Percentiles rank a stretch among this genome's conserved stretches.
These are phyloP conservation scores for Teunomyces cretensis DNA, from an alignment of 805 yeast species.

Conservation along the genomic window DNA sequence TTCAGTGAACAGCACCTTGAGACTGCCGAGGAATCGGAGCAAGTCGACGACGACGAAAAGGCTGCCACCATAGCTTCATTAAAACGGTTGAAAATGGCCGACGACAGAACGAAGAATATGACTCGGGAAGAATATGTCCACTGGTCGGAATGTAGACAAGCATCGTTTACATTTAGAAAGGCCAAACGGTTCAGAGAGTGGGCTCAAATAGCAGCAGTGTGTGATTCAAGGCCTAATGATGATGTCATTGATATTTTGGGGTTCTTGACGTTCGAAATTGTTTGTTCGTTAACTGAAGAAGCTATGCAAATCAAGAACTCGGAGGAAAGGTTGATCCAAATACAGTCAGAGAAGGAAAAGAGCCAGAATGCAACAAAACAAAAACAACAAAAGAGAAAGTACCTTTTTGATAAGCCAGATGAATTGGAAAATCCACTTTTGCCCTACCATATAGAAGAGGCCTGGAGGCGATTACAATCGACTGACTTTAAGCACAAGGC, in stretches of 20 bases:
- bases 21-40: constrained; percentile 56
- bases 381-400: constrained; percentile 43
- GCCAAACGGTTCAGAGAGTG: constrained; percentile 94
- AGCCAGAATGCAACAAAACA: constrained; percentile 27
- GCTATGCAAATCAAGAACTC: constrained; percentile 77
- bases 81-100: constrained; percentile 86
- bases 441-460: constrained; percentile 82
- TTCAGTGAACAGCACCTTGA: constrained; percentile 86
- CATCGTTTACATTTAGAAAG: constrained; percentile 92
- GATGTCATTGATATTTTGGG: constrained; percentile 96
- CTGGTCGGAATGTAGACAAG: constrained; percentile 98
- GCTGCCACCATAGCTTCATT: constrained; percentile 88
- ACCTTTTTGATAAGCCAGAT: constrained; percentile 85
- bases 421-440: constrained; percentile 74
- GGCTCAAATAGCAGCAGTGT: constrained; percentile 82
- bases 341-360: constrained; percentile 15
- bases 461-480: constrained; percentile 78
- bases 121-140: constrained; percentile 97
- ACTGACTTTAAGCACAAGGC: constrained; percentile 59
- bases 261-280: constrained; percentile 93
- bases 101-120: constrained; percentile 90
- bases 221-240: constrained; percentile 91
- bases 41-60: constrained; percentile 82
- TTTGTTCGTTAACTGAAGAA: constrained; percentile 88
- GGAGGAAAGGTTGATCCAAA: constrained; percentile 52